Base-by-base conservation (phyloP, 2,329 filamentous ascomycete species). In the Cytospora leucostoma region DNA sequence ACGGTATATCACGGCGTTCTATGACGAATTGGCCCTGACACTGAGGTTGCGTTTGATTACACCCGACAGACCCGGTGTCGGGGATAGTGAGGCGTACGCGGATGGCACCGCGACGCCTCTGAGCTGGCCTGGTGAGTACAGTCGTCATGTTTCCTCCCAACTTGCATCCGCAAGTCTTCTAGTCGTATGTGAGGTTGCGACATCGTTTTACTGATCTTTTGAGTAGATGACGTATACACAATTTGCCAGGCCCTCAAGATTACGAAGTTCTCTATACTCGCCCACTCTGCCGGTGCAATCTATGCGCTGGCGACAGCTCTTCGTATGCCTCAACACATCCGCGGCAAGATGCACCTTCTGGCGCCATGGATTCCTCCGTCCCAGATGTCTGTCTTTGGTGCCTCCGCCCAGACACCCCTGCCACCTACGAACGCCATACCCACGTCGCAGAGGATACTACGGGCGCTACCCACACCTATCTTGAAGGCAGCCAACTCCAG, bases 361-460 rank as follows among this genome's bases (percentile, higher is more conserved):
- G 94, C 95, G 0, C 95, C 95, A 0, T 97, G 93, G 95, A 98
- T 99, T 54, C 95, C 95, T 1, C 95, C 95, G 0, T 98, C 92
- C 5, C 93, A 97, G 73, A 90, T 97, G 82, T 93, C 88, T 59
- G 88, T 90, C 19, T 88, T 93, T 67, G 88, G 89, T 34, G 83
- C 85, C 1, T 88, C 91, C 11, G 62, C 85, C 17, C 88, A 92
- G 70, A 88, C 88, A 17, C 74, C 75, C 0, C 82, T 89, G 4
- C 89, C 91, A 0, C 93, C 93, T 0, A 89, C 88, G 0, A 93
- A 92, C 68, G 91, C 93, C 6, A 89, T 99, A 52, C 95, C 95
- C 4, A 93, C 94, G 7, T 92, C 92, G 1, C 95, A 99, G 73
- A 88, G 92, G 57, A 93, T 99, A 66, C 84, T 99, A 2, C 88